A percentile compares a stretch with the other conserved stretches of the same genome.
Evolutionary conservation across 2,329 filamentous ascomycete genomes (phyloP).

Genomic region (Dactylonectria estremocensis): DNA sequence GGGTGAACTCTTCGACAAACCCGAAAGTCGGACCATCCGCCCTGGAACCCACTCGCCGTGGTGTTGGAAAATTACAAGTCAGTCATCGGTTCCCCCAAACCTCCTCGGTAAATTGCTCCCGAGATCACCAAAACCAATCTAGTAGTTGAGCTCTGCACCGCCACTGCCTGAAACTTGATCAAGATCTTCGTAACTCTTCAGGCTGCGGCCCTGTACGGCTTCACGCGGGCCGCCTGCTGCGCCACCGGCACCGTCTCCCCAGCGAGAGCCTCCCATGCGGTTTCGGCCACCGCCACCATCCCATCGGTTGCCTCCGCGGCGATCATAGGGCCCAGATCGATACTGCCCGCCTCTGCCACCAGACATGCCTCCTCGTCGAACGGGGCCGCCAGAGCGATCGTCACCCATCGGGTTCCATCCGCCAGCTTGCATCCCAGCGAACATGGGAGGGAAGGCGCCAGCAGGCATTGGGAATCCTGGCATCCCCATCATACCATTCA

Average conservation of each 20-base stretch:
- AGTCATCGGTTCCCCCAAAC: neutral
- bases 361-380: slow-evolving; percentile 75
- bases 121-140: slow-evolving; percentile 41
- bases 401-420: slow-evolving; percentile 68
- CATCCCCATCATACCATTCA: slow-evolving; percentile 73
- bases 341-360: slow-evolving; percentile 65
- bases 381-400: slow-evolving; percentile 75
- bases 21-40: slow-evolving; percentile 30
- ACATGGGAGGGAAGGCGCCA: slow-evolving; percentile 68
- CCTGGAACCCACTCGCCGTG: slow-evolving; percentile 27
- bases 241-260: slow-evolving; percentile 83
- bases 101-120: slow-evolving; percentile 5
- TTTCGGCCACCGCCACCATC: slow-evolving; percentile 65
- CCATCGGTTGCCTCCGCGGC: slow-evolving; percentile 71
- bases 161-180: slow-evolving; percentile 85
- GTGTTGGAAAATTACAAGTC: slow-evolving; percentile 11
- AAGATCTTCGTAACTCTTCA: slow-evolving; percentile 98
- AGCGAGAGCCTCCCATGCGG: slow-evolving; percentile 69
- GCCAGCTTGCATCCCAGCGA: slow-evolving; percentile 65
- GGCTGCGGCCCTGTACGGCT: slow-evolving; percentile 90
- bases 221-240: slow-evolving; percentile 88
- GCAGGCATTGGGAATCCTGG: slow-evolving; percentile 70
- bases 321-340: slow-evolving; percentile 82
- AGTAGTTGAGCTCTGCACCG: slow-evolving; percentile 93
- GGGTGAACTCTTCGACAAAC: slow-evolving; percentile 11